phyloP scores from a whole-genome alignment of 495 filamentous ascomycete genomes.

The Penicillium roqueforti region DNA sequence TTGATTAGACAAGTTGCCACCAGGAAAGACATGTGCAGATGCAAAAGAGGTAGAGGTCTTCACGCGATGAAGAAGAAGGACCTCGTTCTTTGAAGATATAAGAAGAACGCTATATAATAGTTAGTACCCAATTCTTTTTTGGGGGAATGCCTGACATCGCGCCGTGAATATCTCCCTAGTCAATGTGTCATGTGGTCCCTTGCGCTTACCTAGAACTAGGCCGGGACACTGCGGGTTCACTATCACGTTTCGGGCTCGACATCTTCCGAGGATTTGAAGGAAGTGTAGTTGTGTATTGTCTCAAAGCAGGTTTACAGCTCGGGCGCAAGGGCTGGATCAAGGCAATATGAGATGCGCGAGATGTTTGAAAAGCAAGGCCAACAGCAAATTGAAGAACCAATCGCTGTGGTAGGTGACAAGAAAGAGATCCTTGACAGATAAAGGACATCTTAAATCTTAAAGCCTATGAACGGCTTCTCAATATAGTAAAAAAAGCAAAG shows the following conservation, averaged over 20 bases:
- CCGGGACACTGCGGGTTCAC: constrained; percentile 27
- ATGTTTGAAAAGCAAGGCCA: background rate
- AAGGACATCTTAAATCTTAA: constrained; percentile 13
- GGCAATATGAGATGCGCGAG: background rate
- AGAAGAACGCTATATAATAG: constrained; percentile 65
- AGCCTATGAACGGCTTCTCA: background rate
- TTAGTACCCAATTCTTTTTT: constrained; percentile 10
- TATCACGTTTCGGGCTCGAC: constrained; percentile 22
- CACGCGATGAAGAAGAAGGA: constrained; percentile 84
- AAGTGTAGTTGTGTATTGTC: constrained; percentile 11
- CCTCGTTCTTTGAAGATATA: constrained; percentile 77
- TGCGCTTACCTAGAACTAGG: constrained; percentile 33
- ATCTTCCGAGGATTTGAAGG: constrained; percentile 9
- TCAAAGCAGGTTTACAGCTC: background rate
- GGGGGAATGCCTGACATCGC: no score
- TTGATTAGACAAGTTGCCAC: constrained; percentile 72
- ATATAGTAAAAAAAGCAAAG: constrained; percentile 12
- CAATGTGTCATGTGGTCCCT: background rate
- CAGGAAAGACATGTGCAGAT: constrained; percentile 93
- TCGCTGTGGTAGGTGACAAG: constrained; percentile 7
- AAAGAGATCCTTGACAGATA: constrained; percentile 1
- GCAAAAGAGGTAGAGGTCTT: constrained; percentile 77
- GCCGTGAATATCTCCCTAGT: background rate
- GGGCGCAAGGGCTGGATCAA: background rate
- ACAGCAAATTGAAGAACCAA: background rate